These are phyloP conservation scores for Ocimum tenuiflorum DNA, from an alignment of 257 asterid genomes.

Conservation along the genomic window DNA sequence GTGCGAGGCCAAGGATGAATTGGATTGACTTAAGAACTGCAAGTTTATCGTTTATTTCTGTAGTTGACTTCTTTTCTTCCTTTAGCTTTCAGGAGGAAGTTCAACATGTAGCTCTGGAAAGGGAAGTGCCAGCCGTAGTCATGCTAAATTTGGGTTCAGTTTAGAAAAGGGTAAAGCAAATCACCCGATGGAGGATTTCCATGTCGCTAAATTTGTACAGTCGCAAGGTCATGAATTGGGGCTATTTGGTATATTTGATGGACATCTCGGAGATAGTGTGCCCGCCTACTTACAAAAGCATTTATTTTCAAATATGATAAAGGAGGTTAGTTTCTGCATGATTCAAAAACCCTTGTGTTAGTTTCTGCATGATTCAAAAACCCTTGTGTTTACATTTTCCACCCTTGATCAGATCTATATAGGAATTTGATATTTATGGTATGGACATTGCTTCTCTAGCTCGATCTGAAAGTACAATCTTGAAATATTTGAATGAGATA, in stretches of 20 bases:
- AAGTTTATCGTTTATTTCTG: slow-evolving; percentile 17
- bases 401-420: no score
- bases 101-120: slow-evolving; percentile 58
- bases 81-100: slow-evolving; percentile 47
- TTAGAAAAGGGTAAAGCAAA: slow-evolving; percentile 69
- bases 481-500: no score
- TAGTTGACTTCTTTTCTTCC: slow-evolving; percentile 21
- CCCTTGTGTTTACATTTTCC: not conserved
- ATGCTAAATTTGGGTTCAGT: slow-evolving; percentile 65
- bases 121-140: slow-evolving; percentile 65
- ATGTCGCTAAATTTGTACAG: slow-evolving; percentile 62
- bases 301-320: slow-evolving; percentile 70
- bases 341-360: not conserved
- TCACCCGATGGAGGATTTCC: slow-evolving; percentile 89
- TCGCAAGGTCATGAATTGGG: slow-evolving; percentile 59
- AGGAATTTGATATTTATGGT: no score
- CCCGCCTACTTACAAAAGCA: slow-evolving; percentile 88
- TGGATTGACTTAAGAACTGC: slow-evolving; percentile 4
- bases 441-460: no score
- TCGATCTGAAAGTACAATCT: no score
- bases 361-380: no score
- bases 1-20: not conserved
- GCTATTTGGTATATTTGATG: slow-evolving; percentile 80
- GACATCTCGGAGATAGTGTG: slow-evolving; percentile 83
- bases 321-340: slow-evolving; percentile 65